Base-by-base conservation (phyloP, 1,284 basidiomycete species). In the Moesziomyces sp. region DNA sequence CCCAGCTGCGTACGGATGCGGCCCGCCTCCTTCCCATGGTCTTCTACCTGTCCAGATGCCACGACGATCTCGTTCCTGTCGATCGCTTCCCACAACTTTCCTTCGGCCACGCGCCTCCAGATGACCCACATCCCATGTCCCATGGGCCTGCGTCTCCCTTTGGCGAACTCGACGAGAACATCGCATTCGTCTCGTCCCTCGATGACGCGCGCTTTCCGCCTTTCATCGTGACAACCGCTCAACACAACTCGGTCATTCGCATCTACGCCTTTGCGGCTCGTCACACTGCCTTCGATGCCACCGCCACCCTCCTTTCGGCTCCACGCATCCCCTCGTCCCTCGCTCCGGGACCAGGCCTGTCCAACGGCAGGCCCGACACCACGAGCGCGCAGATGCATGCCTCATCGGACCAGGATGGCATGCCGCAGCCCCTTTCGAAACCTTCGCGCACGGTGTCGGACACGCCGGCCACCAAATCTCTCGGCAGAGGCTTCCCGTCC, bases 31-130 rank as follows among this genome's bases (percentile, higher is more conserved):
- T 78, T 9, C 74, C 81, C 1, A 71, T 65, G 48, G 77, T 76
- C 38, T 81, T 78, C 57, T 80, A 78, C 45, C 62, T 83, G 5
- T 66, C 76, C 1, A 58, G 75, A 23, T 72, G 68, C 46, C 74
- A 78, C 42, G 77, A 81, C 46, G 76, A 82, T 19, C 55, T 77
- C 5, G 70, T 65, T 5, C 73, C 70, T 5, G 73, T 79, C 5
- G 71, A 74, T 38, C 65, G 66, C 46, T 74, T 62, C 23, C 62
- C 66, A 2, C 71, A 74, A 45, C 46, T 74, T 2, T 69, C 71
- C 18, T 47, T 38, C 50, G 45, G 54, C 10, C 26, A 30, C 14
- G 23, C 18, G 5, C 33, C 50, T 19, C n/a, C 49, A 16, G 24
- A 33, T 48, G 54, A 64, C 26, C 50, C 49, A 4, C 48, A 30